phyloP scores from a whole-genome alignment of 2,329 filamentous ascomycete genomes.

The Cucurbitaria berberidis region DNA sequence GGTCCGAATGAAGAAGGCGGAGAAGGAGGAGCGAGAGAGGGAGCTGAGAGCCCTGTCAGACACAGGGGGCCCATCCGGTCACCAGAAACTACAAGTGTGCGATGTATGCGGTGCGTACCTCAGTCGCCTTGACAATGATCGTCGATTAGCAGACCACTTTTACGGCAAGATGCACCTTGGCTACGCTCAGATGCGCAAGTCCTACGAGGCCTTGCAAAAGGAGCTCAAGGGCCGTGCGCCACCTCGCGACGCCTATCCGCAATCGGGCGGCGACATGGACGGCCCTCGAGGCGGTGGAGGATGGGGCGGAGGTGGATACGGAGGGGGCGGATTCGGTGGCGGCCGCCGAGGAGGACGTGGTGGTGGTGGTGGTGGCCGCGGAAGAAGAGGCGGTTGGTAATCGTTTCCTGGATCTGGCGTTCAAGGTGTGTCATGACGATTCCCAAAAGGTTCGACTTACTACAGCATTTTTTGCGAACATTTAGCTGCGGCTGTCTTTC shows the following conservation, averaged over 20 bases:
- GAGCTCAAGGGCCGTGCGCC: slow-evolving; percentile 78
- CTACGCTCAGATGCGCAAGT: slow-evolving; percentile 97
- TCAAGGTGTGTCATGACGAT: slow-evolving; percentile 47
- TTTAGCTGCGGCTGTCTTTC: slow-evolving; percentile 23
- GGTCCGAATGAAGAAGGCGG: slow-evolving; percentile 77
- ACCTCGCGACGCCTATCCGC: slow-evolving; percentile 53
- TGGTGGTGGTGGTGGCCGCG: slow-evolving; percentile 22
- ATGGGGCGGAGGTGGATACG: slow-evolving; percentile 28
- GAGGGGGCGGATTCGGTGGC: slow-evolving; percentile 26
- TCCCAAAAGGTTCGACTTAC: slow-evolving; percentile 42
- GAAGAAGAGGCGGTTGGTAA: slow-evolving; percentile 41
- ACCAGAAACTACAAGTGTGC: slow-evolving; percentile 98
- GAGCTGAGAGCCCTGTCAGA: slow-evolving; percentile 91
- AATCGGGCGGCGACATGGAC: slow-evolving; percentile 31
- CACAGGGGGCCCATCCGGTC: slow-evolving; percentile 88
- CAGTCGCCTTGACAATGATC: slow-evolving; percentile 89
- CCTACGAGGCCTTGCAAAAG: slow-evolving; percentile 82
- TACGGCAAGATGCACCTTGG: slow-evolving; percentile 99
- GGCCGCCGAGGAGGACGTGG: slow-evolving; percentile 35
- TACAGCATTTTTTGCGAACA: slow-evolving; percentile 31
- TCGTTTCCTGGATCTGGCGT: slow-evolving; percentile 33
- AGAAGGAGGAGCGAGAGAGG: slow-evolving; percentile 82
- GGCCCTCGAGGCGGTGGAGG: slow-evolving; percentile 34
- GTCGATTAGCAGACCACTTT: slow-evolving; percentile 93
- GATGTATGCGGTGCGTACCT: slow-evolving; percentile 98